A percentile compares a stretch with the other conserved stretches of the same genome.
phyloP scores from a whole-genome alignment of 305 asterid genomes.

The Rubia peregrina region DNA sequence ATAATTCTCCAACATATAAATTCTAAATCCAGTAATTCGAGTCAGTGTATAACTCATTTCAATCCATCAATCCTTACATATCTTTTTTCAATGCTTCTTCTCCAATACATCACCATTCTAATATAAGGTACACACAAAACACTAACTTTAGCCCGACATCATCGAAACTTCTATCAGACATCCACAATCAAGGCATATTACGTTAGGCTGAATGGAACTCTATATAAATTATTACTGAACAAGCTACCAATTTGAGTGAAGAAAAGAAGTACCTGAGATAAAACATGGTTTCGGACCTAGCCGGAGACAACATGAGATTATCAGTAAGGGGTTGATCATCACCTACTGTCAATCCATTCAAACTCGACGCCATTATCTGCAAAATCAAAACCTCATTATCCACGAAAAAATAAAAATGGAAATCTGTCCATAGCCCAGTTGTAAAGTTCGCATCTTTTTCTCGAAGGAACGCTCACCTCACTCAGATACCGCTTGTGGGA shows the following conservation, averaged over 20 bases:
- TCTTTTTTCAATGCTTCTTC: too few species aligned
- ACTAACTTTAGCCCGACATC: not conserved
- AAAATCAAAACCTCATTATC: not conserved
- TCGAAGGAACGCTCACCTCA: slow-evolving; percentile 43
- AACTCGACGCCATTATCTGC: slow-evolving; percentile 96
- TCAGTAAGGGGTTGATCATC: slow-evolving; percentile 41
- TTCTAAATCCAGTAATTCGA: not conserved
- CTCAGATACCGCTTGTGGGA: slow-evolving; percentile 93
- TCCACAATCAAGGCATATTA: not conserved
- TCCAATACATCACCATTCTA: not conserved
- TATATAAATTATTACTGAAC: too few species aligned
- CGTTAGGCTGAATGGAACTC: not conserved
- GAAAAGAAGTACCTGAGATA: slow-evolving; percentile 35
- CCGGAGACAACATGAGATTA: slow-evolving; percentile 66
- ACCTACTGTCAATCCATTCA: slow-evolving; percentile 83
- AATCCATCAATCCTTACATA: not conserved
- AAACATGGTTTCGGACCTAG: slow-evolving; percentile 52
- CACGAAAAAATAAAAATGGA: not conserved
- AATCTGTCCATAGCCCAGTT: not conserved
- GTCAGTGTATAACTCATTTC: not conserved
- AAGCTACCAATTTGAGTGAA: not conserved
- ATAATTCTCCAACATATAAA: not conserved
- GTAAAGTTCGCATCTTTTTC: not conserved
- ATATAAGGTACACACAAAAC: not conserved
- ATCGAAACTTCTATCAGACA: not conserved